Percentiles rank a stretch among this genome's conserved stretches.
phyloP scores from a whole-genome alignment of 345 rosid genomes.

The Populus euphratica region DNA sequence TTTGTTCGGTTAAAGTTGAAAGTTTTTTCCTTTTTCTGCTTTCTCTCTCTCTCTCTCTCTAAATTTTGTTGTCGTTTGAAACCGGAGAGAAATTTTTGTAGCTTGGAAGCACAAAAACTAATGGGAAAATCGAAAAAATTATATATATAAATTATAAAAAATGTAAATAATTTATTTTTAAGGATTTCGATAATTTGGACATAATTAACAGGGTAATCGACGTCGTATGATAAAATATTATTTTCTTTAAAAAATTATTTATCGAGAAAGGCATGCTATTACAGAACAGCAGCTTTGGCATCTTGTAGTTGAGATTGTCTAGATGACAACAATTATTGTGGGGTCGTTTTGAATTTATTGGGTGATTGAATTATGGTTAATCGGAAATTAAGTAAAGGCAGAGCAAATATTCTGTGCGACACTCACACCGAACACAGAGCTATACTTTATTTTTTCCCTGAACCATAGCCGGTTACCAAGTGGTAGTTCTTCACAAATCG shows the following conservation, averaged over 20 bases:
- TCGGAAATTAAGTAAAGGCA: background rate
- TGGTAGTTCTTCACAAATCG: too few relatives aligned
- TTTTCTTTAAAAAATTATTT: too few relatives aligned
- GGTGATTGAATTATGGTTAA: conserved; percentile 7
- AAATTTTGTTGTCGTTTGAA: conserved; percentile 25
- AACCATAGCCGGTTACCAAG: too few relatives aligned
- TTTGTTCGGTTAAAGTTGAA: conserved; percentile 63
- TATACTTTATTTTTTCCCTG: background rate
- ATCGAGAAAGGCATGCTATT: background rate
- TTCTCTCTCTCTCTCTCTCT: background rate
- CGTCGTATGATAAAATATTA: background rate
- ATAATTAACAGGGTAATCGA: background rate
- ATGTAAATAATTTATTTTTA: background rate
- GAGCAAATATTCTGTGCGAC: background rate
- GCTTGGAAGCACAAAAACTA: conserved; percentile 3
- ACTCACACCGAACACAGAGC: background rate
- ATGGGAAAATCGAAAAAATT: background rate
- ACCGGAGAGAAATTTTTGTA: conserved; percentile 2
- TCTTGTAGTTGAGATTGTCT: background rate
- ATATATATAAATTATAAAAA: background rate
- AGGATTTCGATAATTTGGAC: background rate
- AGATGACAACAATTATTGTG: conserved; percentile 8
- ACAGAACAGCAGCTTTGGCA: background rate
- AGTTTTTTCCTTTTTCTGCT: conserved; percentile 27
- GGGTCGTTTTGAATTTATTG: conserved; percentile 15